Evolutionary conservation across 2,329 filamentous ascomycete species (phyloP).

Genomic region (Microcera coccophila): DNA sequence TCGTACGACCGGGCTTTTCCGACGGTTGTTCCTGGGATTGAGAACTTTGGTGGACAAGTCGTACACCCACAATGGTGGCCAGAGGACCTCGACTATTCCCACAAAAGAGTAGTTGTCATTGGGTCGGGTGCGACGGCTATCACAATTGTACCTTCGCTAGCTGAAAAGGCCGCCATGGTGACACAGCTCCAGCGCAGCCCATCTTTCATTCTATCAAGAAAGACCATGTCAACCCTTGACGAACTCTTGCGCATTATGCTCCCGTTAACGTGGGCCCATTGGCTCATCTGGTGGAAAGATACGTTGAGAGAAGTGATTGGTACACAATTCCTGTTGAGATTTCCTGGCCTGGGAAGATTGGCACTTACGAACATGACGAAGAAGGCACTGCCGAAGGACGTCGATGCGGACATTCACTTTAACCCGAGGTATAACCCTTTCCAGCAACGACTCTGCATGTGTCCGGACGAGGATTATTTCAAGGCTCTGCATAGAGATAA

Average conservation of each 20-base stretch:
- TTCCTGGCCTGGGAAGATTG: constrained; percentile 22
- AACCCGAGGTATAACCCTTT: constrained; percentile 62
- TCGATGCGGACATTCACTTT: constrained; percentile 60
- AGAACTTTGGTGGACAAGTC: constrained; percentile 60
- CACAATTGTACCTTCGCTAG: constrained; percentile 69
- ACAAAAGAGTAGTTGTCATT: constrained; percentile 68
- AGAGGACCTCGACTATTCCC: constrained; percentile 58
- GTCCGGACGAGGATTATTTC: constrained; percentile 55
- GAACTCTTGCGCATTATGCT: constrained; percentile 40
- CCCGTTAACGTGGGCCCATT: constrained; percentile 44
- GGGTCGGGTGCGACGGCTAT: constrained; percentile 77
- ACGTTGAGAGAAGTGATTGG: constrained; percentile 46
- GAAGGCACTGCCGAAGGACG: constrained; percentile 48
- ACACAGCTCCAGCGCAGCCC: constrained; percentile 82
- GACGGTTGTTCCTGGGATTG: constrained; percentile 61
- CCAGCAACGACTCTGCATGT: constrained; percentile 73
- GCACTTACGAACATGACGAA: constrained; percentile 42
- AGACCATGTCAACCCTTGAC: constrained; percentile 38
- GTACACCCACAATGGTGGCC: constrained; percentile 78
- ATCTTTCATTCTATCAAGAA: constrained; percentile 59
- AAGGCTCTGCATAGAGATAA: constrained; percentile 43
- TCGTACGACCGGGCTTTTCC: constrained; percentile 62
- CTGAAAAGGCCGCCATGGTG: constrained; percentile 59
- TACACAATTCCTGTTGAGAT: constrained; percentile 25
- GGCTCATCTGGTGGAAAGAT: constrained; percentile 47